Percentiles rank a stretch among this genome's conserved stretches.
Conservation (phyloP, 163 green algal species). For the Scenedesmus sp. region DNA sequence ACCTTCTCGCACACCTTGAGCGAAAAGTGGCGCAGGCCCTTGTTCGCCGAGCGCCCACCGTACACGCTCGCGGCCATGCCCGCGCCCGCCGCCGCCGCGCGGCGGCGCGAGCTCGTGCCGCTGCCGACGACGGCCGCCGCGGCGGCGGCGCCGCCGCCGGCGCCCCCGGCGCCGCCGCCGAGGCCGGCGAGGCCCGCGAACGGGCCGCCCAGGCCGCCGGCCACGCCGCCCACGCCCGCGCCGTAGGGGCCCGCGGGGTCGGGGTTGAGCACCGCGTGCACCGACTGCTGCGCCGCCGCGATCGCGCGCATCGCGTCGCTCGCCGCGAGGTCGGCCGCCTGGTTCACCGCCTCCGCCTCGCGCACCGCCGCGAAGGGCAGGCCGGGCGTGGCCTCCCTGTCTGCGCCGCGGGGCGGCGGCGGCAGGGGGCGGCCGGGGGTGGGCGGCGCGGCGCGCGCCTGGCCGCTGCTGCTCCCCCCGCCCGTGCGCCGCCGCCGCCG, state of each 20-base stretch:
- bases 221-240: too few species aligned
- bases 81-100: too few species aligned
- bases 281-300: constrained; percentile 1
- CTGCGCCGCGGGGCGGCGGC: too few species aligned
- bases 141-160: background rate
- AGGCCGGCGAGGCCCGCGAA: background rate
- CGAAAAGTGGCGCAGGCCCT: constrained; percentile 86
- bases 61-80: background rate
- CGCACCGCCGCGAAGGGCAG: constrained; percentile 2
- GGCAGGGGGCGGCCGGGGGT: too few species aligned
- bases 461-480: too few species aligned
- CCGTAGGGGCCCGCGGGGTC: background rate
- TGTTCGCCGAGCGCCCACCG: constrained; percentile 43
- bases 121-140: background rate
- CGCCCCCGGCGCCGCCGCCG: background rate
- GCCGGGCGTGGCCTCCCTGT: background rate
- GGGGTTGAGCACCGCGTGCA: constrained; percentile 7
- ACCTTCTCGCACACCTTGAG: constrained; percentile 94
- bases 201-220: background rate
- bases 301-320: constrained; percentile 17
- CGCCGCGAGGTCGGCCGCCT: constrained; percentile 34
- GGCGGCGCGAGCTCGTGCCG: background rate
- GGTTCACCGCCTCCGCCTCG: constrained; percentile 28
- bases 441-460: too few species aligned
- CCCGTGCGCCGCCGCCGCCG: too few species aligned